Conservation (phyloP, 805 yeast genomes). For the Kuraishia borneana region DNA sequence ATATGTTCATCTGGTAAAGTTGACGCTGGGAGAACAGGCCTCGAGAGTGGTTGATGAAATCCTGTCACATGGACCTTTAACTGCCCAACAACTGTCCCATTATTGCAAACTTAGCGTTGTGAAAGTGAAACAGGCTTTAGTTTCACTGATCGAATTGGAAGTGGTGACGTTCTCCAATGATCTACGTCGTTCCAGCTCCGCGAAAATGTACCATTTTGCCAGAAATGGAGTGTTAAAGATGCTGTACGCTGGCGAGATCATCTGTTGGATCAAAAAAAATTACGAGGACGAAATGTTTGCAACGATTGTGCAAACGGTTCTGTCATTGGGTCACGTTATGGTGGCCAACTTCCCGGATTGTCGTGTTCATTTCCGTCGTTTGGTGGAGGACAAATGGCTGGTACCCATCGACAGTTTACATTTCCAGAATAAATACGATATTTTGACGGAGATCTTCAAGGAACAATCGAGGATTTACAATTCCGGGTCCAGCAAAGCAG, state of each 20-base stretch:
- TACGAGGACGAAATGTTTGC: slow-evolving; percentile 30
- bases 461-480: slow-evolving; percentile 20
- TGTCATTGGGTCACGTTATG: slow-evolving; percentile 59
- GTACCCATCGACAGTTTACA: slow-evolving; percentile 28
- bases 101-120: slow-evolving; percentile 34
- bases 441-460: slow-evolving; percentile 24
- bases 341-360: slow-evolving; percentile 33
- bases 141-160: slow-evolving; percentile 67
- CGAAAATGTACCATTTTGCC: slow-evolving; percentile 39
- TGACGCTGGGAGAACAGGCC: slow-evolving; percentile 65
- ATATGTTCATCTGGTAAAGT: slow-evolving; percentile 38
- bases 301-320: slow-evolving; percentile 55
- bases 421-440: slow-evolving; percentile 18
- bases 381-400: slow-evolving; percentile 40
- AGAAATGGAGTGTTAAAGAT: slow-evolving; percentile 54
- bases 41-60: slow-evolving; percentile 48
- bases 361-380: slow-evolving; percentile 19
- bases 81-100: slow-evolving; percentile 39
- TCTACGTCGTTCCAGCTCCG: slow-evolving; percentile 7
- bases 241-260: slow-evolving; percentile 69
- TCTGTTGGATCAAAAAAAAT: slow-evolving; percentile 35
- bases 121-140: slow-evolving; percentile 54
- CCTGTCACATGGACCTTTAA: slow-evolving; percentile 57
- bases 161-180: slow-evolving; percentile 61
- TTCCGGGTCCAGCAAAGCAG: slow-evolving; percentile 15